Evolutionary conservation across 2,329 filamentous ascomycete species (phyloP), one percentile per base, ranked within the genome.

Genomic region (Bimuria novae-zelandiae): DNA sequence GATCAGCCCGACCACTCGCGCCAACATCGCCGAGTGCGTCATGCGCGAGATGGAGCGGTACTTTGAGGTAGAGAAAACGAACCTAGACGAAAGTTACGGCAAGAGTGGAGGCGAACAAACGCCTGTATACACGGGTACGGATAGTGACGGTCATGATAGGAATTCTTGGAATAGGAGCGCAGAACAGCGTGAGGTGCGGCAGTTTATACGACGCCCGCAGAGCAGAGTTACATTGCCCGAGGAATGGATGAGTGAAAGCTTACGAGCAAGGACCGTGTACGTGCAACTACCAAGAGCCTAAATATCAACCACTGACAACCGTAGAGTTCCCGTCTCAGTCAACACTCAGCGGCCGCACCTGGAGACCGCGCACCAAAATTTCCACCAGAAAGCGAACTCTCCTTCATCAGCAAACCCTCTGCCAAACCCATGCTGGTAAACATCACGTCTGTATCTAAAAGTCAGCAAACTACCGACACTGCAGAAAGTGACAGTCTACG

Each of bases 41-140:
- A 36, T 36, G 32, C 30, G n/a, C 14, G 43, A 36, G 22, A 36
- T 46, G 30, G 19, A 46, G 30, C 43, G 43, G 7, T 46, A 46
- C 21, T 46, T 46, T 11, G 30, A 27, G 19, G 11, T 3, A 17
- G 16, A 44, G 22, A 12, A 33, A 5, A n/a, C 7, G 17, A 19
- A 2, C 4, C 16, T 16, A 5, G 4, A 30, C 7, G 21, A 11
- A n/a, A n/a, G n/a, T n/a, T n/a, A n/a, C n/a, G n/a, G n/a, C n/a
- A n/a, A n/a, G n/a, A n/a, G n/a, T n/a, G n/a, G n/a, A n/a, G n/a
- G n/a, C n/a, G n/a, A n/a, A n/a, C n/a, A n/a, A n/a, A n/a, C n/a
- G n/a, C n/a, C n/a, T n/a, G n/a, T n/a, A n/a, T n/a, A n/a, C n/a
- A n/a, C n/a, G n/a, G n/a, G n/a, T n/a, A n/a, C n/a, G n/a, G n/a